These are phyloP conservation scores for Hypoxylon sp. DNA, from an alignment of 2,329 filamentous ascomycete species.

Conservation along the genomic window DNA sequence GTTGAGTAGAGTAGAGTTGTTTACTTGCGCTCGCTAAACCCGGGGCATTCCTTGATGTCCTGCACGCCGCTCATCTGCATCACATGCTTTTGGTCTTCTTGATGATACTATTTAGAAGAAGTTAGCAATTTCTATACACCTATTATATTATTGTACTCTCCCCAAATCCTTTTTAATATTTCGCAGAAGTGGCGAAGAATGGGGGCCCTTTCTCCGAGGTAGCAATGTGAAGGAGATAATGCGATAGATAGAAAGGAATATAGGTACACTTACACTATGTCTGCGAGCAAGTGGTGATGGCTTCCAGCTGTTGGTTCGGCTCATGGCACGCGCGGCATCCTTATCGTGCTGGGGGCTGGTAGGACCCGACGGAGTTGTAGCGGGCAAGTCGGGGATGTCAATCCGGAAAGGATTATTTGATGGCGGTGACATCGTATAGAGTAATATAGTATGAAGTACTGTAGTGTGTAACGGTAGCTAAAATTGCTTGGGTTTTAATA, in stretches of 20 bases:
- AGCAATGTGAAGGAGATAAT: neutral
- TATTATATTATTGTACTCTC: neutral
- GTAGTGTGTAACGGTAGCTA: neutral
- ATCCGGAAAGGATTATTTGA: conserved; percentile 23
- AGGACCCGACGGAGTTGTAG: conserved; percentile 28
- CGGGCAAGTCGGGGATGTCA: conserved; percentile 32
- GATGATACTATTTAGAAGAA: conserved; percentile 57
- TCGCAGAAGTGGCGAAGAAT: neutral
- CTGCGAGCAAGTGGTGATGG: conserved; percentile 60
- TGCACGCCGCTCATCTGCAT: conserved; percentile 62
- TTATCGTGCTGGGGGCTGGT: conserved; percentile 52
- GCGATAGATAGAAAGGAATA: neutral
- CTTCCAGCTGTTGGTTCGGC: conserved; percentile 61
- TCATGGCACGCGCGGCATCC: conserved; percentile 57
- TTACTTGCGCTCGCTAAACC: conserved; percentile 60
- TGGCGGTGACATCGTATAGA: conserved; percentile 23
- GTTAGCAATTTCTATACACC: conserved; percentile 17
- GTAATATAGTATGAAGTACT: conserved; percentile 5
- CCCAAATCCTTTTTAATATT: neutral
- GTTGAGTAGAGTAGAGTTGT: neutral
- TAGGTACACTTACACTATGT: conserved; percentile 57
- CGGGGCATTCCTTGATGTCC: conserved; percentile 56
- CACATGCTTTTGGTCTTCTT: conserved; percentile 68
- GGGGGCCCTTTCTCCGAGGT: neutral
- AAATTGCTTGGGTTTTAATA: conserved; percentile 11